Conservation (phyloP, 306 rosid species). For the Carpinus viminea region DNA sequence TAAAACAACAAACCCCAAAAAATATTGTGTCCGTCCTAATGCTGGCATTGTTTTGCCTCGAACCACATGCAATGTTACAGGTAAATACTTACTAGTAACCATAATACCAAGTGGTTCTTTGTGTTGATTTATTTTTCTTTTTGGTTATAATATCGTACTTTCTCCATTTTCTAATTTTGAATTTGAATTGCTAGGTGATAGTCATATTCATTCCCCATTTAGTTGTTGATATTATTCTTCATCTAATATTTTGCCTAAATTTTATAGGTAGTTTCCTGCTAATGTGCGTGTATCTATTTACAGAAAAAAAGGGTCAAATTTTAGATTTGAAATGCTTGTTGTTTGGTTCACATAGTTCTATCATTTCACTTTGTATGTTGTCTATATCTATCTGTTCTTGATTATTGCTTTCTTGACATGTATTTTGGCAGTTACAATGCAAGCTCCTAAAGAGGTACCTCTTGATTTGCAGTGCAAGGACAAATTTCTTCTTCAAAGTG, state of each 20-base stretch:
- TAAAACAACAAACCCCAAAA: slow-evolving; percentile 52
- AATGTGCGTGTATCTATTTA: background rate
- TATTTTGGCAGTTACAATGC: slow-evolving; percentile 46
- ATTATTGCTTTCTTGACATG: background rate
- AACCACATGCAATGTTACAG: slow-evolving; percentile 41
- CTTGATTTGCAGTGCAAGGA: slow-evolving; percentile 56
- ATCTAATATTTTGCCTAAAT: background rate
- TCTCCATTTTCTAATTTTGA: background rate
- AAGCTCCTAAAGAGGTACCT: slow-evolving; percentile 45
- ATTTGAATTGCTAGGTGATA: background rate
- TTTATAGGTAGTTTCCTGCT: background rate
- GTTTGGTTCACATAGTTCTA: background rate
- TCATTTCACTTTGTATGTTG: background rate
- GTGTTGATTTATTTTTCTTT: background rate
- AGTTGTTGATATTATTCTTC: background rate
- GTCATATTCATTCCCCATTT: background rate
- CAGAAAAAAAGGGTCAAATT: background rate
- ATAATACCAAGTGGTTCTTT: background rate
- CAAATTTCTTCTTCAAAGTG: slow-evolving; percentile 58
- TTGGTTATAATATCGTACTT: background rate
- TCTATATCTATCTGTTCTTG: background rate
- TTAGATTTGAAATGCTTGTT: background rate
- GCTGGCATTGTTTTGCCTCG: slow-evolving; percentile 46
- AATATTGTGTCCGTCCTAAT: slow-evolving; percentile 53
- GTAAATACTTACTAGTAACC: slow-evolving; percentile 22